Evolutionary conservation across 2,329 filamentous ascomycete species (phyloP), one percentile per base, ranked within the genome.

Genomic region (Iodosphaeria phyllophila): DNA sequence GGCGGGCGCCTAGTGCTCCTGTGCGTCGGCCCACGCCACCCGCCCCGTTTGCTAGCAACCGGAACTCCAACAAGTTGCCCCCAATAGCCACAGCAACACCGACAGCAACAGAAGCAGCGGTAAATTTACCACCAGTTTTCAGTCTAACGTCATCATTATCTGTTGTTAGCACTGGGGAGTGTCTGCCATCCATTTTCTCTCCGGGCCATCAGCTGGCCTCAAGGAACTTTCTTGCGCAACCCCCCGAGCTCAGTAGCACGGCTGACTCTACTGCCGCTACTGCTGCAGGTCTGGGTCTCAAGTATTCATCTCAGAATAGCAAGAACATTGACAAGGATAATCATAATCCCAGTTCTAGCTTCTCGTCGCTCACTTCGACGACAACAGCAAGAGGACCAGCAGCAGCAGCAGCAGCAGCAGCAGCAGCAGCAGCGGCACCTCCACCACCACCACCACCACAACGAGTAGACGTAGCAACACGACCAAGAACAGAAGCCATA

Each of bases 1-100:
- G 56, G 45, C 60, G 64, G 44, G 57, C 64, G 43, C 65, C 67
- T 36, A 69, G 64, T 47, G 64, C 64, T 51, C 64, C 64, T 42
- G 52, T 52, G 41, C 40, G 42, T 31, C 37, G 35, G 30, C 30
- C 33, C 22, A 30, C 35, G 27, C 32, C 37, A 29, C 30, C 28
- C 18, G 20, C 27, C 24, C 32, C 26, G 13, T 21, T 31, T 27
- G 36, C 35, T 56, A 51, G 58, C 43, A 59, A 59, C 40, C 54
- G 49, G 50, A 51, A 46, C 36, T 38, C 40, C 5, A 11, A 18
- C 11, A 18, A 16, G 24, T 17, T 18, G 24, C 24, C 18, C 17
- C 16, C 24, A 25, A 18, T 19, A 27, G 20, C 19, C 56, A 58
- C 43, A 54, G 54, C 44, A 54, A 57, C 42, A 48, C 41, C 32